Evolutionary conservation across 179 eudicot species (phyloP).

Genomic region (Gypsophila paniculata): DNA sequence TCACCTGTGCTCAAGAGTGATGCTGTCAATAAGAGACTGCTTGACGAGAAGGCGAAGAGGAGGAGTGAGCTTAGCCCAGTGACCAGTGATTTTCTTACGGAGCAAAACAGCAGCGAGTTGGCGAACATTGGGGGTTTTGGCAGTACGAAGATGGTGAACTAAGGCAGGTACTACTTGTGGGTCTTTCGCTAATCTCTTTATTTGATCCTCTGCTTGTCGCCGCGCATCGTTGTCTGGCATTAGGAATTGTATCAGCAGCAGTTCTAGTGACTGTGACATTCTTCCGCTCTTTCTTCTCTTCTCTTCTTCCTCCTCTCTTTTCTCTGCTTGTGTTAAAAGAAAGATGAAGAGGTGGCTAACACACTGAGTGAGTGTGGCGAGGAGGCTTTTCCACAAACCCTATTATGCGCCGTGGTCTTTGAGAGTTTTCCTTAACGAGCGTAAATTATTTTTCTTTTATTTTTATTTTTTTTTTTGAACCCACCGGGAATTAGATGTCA

Average conservation of each 20-base stretch:
- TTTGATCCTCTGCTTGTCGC: constrained; percentile 92
- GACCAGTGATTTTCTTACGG: constrained; percentile 96
- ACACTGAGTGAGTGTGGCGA: background rate
- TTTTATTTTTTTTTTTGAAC: too few relatives aligned
- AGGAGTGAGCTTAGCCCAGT: constrained; percentile 79
- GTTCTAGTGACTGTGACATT: constrained; percentile 71
- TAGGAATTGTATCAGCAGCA: constrained; percentile 76
- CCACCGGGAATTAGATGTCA: too few relatives aligned
- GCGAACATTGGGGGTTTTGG: constrained; percentile 87
- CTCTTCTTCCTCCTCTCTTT: background rate
- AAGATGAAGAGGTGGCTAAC: background rate
- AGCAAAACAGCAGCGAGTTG: constrained; percentile 92
- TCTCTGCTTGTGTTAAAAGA: background rate
- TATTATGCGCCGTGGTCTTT: background rate
- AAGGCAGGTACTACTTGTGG: constrained; percentile 90
- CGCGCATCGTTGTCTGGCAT: constrained; percentile 98
- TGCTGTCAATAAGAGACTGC: constrained; percentile 81
- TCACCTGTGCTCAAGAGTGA: constrained; percentile 72
- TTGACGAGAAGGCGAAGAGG: constrained; percentile 68
- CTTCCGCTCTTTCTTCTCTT: background rate
- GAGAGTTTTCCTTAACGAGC: too few relatives aligned
- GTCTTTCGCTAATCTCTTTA: constrained; percentile 81
- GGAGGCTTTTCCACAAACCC: background rate
- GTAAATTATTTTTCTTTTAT: too few relatives aligned
- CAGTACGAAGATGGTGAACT: constrained; percentile 87